Evolutionary conservation across 2,329 filamentous ascomycete genomes (phyloP).

Genomic region (Trichoderma oligosporum): DNA sequence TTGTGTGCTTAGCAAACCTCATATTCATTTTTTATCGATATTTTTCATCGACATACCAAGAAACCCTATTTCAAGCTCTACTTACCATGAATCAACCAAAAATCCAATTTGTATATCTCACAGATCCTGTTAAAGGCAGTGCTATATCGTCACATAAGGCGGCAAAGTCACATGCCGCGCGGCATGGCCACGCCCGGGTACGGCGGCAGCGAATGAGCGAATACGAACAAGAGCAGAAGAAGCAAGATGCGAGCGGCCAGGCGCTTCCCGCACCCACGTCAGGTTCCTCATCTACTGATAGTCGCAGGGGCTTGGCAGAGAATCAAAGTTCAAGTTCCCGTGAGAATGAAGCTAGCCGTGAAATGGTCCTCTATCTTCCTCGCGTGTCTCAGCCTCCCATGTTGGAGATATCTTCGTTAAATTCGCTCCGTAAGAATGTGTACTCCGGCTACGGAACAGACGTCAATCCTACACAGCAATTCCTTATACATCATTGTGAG

Average conservation of each 20-base stretch:
- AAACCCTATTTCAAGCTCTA: too few relatives aligned
- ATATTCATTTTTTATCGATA: not conserved
- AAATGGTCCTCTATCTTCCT: not conserved
- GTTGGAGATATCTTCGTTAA: not conserved
- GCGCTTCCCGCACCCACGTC: not conserved
- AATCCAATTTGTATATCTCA: conserved; percentile 8
- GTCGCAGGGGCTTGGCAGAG: not conserved
- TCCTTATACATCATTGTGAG: conserved; percentile 10
- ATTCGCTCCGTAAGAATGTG: not conserved
- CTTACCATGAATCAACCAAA: not conserved
- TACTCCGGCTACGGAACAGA: not conserved
- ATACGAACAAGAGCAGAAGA: not conserved
- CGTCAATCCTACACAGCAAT: not conserved
- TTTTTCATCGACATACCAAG: too few relatives aligned
- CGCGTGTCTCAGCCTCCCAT: not conserved
- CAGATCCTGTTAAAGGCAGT: not conserved
- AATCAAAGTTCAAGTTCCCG: not conserved
- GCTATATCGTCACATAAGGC: conserved; percentile 6
- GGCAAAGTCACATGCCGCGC: conserved; percentile 10
- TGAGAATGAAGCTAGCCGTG: not conserved
- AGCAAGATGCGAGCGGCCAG: not conserved
- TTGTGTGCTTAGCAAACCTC: not conserved
- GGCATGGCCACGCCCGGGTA: conserved; percentile 8
- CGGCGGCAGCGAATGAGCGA: conserved; percentile 5
- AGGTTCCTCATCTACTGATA: not conserved